Percentiles rank a stretch among this genome's conserved stretches.
Conservation (phyloP, 306 rosid genomes). For the Rosa lucieae region DNA sequence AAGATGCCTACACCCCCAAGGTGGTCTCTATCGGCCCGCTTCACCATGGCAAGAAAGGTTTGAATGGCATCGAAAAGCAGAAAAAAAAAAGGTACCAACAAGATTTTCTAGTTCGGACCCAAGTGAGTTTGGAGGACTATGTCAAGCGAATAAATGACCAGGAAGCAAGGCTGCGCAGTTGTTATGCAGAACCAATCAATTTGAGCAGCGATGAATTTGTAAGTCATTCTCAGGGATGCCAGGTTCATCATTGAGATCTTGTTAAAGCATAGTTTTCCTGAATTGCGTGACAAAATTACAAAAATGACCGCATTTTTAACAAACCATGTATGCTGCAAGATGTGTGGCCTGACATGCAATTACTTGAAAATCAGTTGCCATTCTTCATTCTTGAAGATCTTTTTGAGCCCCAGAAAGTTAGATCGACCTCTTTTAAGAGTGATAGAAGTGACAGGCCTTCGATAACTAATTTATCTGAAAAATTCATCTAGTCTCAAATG, state of each 20-base stretch:
- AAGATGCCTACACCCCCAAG: constrained; percentile 21
- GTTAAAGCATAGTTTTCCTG: not conserved
- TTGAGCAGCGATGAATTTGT: constrained; percentile 8
- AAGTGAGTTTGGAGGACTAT: not conserved
- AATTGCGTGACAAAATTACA: not conserved
- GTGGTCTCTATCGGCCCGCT: constrained; percentile 30
- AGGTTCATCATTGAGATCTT: constrained; percentile 16
- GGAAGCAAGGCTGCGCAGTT: not conserved
- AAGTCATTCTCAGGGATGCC: constrained; percentile 20
- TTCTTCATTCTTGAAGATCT: constrained; percentile 30
- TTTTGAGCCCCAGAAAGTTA: not conserved
- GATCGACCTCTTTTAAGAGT: too few relatives aligned
- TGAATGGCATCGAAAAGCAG: constrained; percentile 24
- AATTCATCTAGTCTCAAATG: too few relatives aligned
- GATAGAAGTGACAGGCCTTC: too few relatives aligned
- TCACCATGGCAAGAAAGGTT: constrained; percentile 23
- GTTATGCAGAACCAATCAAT: constrained; percentile 8
- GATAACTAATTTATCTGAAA: too few relatives aligned
- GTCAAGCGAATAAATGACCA: not conserved
- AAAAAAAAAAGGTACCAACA: constrained; percentile 8
- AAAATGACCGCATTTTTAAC: constrained; percentile 2
- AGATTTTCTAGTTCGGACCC: constrained; percentile 6
- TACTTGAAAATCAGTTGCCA: constrained; percentile 49
- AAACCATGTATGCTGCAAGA: constrained; percentile 30
- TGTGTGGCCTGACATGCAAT: constrained; percentile 25